Evolutionary conservation across 805 yeast species (phyloP), one percentile per base, ranked within the genome.

Genomic region (Metschnikowia cubensis): DNA sequence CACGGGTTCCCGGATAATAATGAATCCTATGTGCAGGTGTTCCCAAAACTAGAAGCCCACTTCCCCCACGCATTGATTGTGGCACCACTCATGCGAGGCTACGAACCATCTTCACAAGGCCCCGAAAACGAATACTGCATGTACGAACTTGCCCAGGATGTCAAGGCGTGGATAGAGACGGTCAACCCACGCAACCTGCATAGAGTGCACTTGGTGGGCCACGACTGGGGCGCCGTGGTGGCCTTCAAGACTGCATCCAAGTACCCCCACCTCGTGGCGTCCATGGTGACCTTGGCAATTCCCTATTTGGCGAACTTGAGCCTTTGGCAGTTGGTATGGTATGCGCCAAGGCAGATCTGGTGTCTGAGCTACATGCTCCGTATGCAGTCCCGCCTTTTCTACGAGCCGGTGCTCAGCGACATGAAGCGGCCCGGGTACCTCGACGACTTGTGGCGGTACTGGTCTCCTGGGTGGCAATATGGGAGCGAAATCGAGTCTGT

Each of bases 181-280:
- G 47, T 68, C 20, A 55, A 50, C 17, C 62, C 63, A 25, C 50
- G 42, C 46, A 45, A 50, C n/a, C 39, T 48, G 11, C 51, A 59
- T 15, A 69, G 72, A 2, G 68, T 71, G 10, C 74, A 71, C 53
- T 49, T 73, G 35, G 63, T 73, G 14, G 76, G 76, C 21, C 77
- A 73, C 54, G 77, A 73, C 55, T 73, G 77, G 77, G 77, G 77
- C 18, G 75, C 77, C 8, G 55, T 70, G 17, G 63, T 66, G 29
- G 54, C 71, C 6, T 70, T 62, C 56, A 69, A 69, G 50, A 58
- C 71, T 3, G 70, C 74, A 2, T 54, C 61, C 18, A 45, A 62
- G 42, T 71, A 64, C 45, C 76, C 76, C 1, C 69, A 69, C 4
- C 43, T 61, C 39, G 53, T 73, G 17, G 56, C 69, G 2, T 65